A percentile compares a stretch with the other conserved stretches of the same genome.
phyloP scores from a whole-genome alignment of 768 basidiomycete species.

The Phylloporus arenicola region DNA sequence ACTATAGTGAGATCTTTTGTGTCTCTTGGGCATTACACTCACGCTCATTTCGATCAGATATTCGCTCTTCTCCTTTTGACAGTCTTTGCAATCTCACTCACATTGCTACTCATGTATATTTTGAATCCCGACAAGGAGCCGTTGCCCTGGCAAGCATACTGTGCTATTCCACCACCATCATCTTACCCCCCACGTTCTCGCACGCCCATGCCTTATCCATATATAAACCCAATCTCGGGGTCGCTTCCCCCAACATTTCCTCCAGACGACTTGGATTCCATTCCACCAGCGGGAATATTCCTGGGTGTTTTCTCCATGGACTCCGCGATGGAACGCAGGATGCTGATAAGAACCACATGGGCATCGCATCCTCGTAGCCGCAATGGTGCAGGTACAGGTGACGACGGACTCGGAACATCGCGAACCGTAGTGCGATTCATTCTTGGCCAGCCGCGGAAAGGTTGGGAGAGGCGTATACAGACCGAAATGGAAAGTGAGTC shows the following conservation, averaged over 20 bases:
- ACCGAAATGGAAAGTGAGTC: slow-evolving; percentile 88
- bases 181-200: slow-evolving; percentile 41
- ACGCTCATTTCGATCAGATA: slow-evolving; percentile 41
- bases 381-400: slow-evolving; percentile 64
- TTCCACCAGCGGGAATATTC: slow-evolving; percentile 82
- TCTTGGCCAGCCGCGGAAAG: slow-evolving; percentile 74
- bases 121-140: slow-evolving; percentile 95
- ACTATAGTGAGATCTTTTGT: slow-evolving; percentile 57
- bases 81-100: slow-evolving; percentile 76
- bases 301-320: slow-evolving; percentile 90
- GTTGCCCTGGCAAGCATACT: slow-evolving; percentile 91
- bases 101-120: slow-evolving; percentile 83
- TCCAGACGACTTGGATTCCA: slow-evolving; percentile 60
- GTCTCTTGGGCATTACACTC: neutral
- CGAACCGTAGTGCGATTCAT: slow-evolving; percentile 86
- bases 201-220: slow-evolving; percentile 37
- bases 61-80: slow-evolving; percentile 72
- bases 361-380: slow-evolving; percentile 78
- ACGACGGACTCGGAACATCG: slow-evolving; percentile 69
- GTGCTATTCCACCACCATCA: slow-evolving; percentile 57
- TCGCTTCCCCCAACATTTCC: slow-evolving; percentile 51
- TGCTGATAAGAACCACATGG: slow-evolving; percentile 85
- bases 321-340: slow-evolving; percentile 75
- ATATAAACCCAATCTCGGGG: slow-evolving; percentile 30
- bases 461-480: slow-evolving; percentile 73